A percentile compares a stretch with the other conserved stretches of the same genome.
Evolutionary conservation across 2,329 filamentous ascomycete genomes (phyloP).

Genomic region (Aspergillus pseudoterreus): DNA sequence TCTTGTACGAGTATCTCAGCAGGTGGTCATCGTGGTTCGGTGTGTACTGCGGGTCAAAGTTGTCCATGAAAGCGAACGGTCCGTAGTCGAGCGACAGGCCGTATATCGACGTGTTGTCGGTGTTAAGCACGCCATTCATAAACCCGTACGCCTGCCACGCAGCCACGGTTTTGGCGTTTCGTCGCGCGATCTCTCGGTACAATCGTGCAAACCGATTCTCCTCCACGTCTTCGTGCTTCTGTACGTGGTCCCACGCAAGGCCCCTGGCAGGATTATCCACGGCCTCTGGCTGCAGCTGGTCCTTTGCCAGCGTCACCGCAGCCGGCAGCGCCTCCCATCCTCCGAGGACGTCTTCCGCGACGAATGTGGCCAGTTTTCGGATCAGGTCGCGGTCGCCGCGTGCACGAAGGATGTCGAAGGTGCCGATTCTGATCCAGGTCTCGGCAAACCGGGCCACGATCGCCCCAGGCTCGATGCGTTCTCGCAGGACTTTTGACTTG

Average conservation of each 20-base stretch:
- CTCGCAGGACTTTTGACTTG: conserved; percentile 68
- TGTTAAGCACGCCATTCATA: conserved; percentile 97
- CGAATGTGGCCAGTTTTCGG: conserved; percentile 72
- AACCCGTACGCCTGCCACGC: conserved; percentile 99
- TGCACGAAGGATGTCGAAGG: conserved; percentile 84
- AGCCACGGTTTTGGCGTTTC: conserved; percentile 84
- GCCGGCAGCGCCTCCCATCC: conserved; percentile 83
- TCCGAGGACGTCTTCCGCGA: conserved; percentile 80
- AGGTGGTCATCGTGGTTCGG: conserved; percentile 93
- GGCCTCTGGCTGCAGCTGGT: conserved; percentile 30
- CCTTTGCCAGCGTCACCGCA: conserved; percentile 44
- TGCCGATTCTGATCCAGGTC: conserved; percentile 89
- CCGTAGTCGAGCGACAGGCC: conserved; percentile 92
- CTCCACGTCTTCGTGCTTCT: conserved; percentile 64
- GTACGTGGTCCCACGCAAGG: conserved; percentile 54
- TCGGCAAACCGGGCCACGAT: conserved; percentile 91
- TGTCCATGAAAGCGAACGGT: conserved; percentile 96
- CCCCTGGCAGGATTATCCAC: conserved; percentile 48
- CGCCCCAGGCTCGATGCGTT: conserved; percentile 81
- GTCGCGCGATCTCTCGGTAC: conserved; percentile 80
- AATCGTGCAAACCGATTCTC: conserved; percentile 86
- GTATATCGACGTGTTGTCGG: conserved; percentile 90
- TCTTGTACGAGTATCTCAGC: conserved; percentile 85
- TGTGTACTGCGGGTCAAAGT: conserved; percentile 90
- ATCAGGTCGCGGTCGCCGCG: conserved; percentile 74